These are phyloP conservation scores for Colletotrichum lindemuthianum DNA, from an alignment of 2,329 filamentous ascomycete species.

Conservation along the genomic window DNA sequence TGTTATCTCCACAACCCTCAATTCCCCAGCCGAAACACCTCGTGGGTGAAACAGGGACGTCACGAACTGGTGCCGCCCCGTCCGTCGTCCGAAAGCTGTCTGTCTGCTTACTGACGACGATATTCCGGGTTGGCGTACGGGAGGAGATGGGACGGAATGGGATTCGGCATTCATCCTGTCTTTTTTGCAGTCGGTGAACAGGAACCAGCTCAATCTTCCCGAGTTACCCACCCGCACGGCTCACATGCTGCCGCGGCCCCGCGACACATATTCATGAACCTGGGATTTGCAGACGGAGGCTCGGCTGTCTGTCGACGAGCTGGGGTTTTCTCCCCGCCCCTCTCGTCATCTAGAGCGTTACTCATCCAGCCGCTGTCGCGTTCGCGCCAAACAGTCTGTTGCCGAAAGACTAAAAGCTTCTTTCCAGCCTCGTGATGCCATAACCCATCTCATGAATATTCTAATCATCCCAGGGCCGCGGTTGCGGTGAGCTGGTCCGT, in stretches of 20 bases:
- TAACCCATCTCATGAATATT: too few species aligned
- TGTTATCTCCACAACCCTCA: conserved; percentile 14
- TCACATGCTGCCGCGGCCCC: conserved; percentile 23
- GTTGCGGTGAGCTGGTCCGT: conserved; percentile 9
- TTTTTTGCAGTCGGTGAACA: not conserved
- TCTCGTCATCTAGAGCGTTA: not conserved
- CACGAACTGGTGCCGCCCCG: conserved; percentile 18
- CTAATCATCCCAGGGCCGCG: conserved; percentile 14
- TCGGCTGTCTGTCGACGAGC: conserved; percentile 9
- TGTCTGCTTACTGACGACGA: not conserved
- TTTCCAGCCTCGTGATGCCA: not conserved
- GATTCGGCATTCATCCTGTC: conserved; percentile 13
- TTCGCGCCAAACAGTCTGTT: conserved; percentile 11
- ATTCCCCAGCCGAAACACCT: not conserved
- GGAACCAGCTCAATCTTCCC: conserved; percentile 1
- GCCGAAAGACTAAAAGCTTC: conserved; percentile 19
- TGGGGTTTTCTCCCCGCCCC: too few species aligned
- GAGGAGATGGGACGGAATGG: not conserved
- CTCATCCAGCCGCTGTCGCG: conserved; percentile 8
- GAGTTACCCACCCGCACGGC: conserved; percentile 24
- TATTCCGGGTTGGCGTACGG: conserved; percentile 16
- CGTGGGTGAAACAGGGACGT: conserved; percentile 15
- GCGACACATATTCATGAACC: too few species aligned
- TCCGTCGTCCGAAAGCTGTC: conserved; percentile 22
- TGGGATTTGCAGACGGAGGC: conserved; percentile 4